Percentiles rank a stretch among this genome's conserved stretches.
phyloP scores from a whole-genome alignment of 1,139 yeast genomes.

The Kodamaea derodonti region DNA sequence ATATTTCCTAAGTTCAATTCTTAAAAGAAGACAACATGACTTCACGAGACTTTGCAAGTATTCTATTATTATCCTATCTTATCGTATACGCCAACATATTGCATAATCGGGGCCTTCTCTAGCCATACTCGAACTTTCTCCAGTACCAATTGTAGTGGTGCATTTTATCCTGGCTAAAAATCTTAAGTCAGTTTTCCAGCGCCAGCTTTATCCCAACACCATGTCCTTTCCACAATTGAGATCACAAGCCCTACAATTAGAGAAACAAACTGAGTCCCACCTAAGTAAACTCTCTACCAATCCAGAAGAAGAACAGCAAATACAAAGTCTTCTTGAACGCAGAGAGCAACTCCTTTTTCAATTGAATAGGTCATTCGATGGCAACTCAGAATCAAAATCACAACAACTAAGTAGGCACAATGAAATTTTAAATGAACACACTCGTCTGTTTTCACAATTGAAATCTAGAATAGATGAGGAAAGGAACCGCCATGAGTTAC shows the following conservation, averaged over 20 bases:
- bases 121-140: too few relatives aligned
- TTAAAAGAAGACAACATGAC: too few relatives aligned
- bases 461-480: slow-evolving; percentile 62
- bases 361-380: slow-evolving; percentile 47
- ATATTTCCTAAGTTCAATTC: too few relatives aligned
- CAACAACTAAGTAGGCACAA: slow-evolving; percentile 83
- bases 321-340: slow-evolving; percentile 37
- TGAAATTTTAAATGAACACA: slow-evolving; percentile 71
- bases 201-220: too few relatives aligned
- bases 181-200: too few relatives aligned
- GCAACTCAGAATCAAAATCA: slow-evolving; percentile 55
- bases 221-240: slow-evolving; percentile 44
- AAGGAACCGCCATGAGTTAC: slow-evolving; percentile 67
- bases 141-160: too few relatives aligned
- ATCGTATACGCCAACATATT: too few relatives aligned
- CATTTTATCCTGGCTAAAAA: too few relatives aligned
- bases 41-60: too few relatives aligned
- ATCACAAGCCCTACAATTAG: slow-evolving; percentile 36
- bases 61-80: too few relatives aligned
- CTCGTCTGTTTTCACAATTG: slow-evolving; percentile 58
- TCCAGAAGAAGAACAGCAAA: slow-evolving; percentile 66
- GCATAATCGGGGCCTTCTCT: too few relatives aligned
- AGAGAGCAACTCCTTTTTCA: slow-evolving; percentile 30
- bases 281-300: slow-evolving; percentile 31
- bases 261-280: slow-evolving; percentile 39